Evolutionary conservation across 768 basidiomycete genomes (phyloP).

Genomic region (Russula griseocarnosa): DNA sequence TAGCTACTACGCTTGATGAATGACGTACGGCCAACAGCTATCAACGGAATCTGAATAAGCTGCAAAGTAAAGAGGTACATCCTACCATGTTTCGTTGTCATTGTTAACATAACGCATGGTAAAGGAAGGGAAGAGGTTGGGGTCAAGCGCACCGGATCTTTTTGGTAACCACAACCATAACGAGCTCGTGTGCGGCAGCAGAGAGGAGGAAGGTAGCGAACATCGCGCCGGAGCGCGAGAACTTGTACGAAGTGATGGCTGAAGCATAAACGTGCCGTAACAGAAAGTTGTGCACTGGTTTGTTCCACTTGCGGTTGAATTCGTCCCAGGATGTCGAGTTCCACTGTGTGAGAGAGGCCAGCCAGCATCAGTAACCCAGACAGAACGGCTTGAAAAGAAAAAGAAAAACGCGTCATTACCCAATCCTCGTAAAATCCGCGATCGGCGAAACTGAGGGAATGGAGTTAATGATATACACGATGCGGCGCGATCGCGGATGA

Average conservation of each 20-base stretch:
- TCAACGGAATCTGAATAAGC: constrained; percentile 90
- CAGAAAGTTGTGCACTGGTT: constrained; percentile 90
- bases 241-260: constrained; percentile 68
- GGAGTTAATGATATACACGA: background rate
- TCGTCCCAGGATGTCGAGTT: constrained; percentile 97
- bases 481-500: background rate
- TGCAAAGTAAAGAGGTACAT: constrained; percentile 76
- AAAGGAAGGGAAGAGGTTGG: background rate
- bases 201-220: constrained; percentile 89
- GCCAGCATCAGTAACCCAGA: background rate
- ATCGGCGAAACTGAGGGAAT: constrained; percentile 78
- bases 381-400: background rate
- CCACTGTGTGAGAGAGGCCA: constrained; percentile 53
- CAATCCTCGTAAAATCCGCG: constrained; percentile 97
- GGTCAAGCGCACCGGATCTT: constrained; percentile 69
- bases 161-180: constrained; percentile 92
- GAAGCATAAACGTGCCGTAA: constrained; percentile 94
- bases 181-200: constrained; percentile 87
- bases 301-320: constrained; percentile 98
- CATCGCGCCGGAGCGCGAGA: constrained; percentile 80
- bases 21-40: constrained; percentile 72
- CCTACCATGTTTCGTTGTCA: constrained; percentile 37
- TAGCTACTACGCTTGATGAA: constrained; percentile 76
- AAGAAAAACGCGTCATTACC: constrained; percentile 46
- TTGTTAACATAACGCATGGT: background rate